Base-by-base conservation (phyloP, 768 basidiomycete genomes). In the Pleurotus citrinopileatus region DNA sequence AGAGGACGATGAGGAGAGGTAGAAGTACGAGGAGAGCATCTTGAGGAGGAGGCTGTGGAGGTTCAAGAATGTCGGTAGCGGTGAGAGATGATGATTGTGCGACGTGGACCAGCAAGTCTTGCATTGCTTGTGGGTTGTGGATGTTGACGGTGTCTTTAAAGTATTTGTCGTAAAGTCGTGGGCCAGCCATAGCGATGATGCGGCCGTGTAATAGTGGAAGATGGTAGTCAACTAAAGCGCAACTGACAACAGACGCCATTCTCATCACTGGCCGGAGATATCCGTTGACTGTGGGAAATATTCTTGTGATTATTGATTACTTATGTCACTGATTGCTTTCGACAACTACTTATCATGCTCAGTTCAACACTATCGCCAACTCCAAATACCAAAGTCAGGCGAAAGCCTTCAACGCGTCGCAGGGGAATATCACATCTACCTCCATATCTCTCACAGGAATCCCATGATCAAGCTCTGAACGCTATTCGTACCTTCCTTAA, bases 1-100 rank as follows among this genome's bases (percentile, higher is more conserved):
- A 88, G 28, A 98, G 81, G 43, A 98, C 89, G 72, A 98, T 91
- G 65, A 98, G 85, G 52, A 99, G 81, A 23, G 96, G 96, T 4
- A 99, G 82, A 55, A 99, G 84, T 63, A 98, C 83, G 65, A 91
- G 81, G 57, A 92, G 83, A 26, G 88, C 81, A 63, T 91, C 88
- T 50, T 67, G 66, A 28, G 65, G 65, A 54, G 66, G 58, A 7
- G 54, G 20, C 38, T 65, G 60, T 54, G 70, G 69, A 29, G 65
- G 61, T 9, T 70, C 48, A 19, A 34, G 48, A 25, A 37, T 29
- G 28, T 28, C n/a, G 28, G 48, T 36, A 13, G 43, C 4, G 62
- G 40, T 62, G 60, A 22, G 56, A 57, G 45, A 4, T 8, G 53
- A 20, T 27, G 25, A 34, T 13, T 28, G 53, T 45, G 32, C 26